Evolutionary conservation across 129 eudicot species (phyloP).

Genomic region (Artemisia tridentata): DNA sequence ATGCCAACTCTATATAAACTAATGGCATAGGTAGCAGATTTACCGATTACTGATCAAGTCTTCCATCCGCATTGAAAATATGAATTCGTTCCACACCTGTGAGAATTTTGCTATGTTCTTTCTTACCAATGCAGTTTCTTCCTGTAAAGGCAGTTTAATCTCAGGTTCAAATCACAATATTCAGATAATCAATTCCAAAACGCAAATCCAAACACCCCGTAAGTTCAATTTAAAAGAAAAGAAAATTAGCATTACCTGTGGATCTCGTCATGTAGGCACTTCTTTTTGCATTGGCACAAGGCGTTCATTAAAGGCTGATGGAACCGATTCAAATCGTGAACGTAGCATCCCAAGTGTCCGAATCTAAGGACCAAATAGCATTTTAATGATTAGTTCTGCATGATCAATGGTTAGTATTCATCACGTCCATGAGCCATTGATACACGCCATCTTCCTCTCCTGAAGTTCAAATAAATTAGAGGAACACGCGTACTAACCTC

Average conservation of each 20-base stretch:
- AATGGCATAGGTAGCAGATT: conserved; percentile 15
- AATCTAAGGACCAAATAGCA: conserved; percentile 45
- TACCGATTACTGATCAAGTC: conserved; percentile 88
- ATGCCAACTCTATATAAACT: not conserved
- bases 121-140: conserved; percentile 49
- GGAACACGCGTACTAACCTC: conserved; percentile 64
- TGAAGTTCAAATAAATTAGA: conserved; percentile 10
- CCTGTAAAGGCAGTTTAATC: conserved; percentile 29
- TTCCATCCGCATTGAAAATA: conserved; percentile 83
- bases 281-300: conserved; percentile 70
- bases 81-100: conserved; percentile 97
- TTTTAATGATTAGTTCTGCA: not conserved
- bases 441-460: conserved; percentile 4
- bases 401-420: not conserved
- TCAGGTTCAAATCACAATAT: no score
- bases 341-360: conserved; percentile 99
- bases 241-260: conserved; percentile 34
- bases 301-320: conserved; percentile 77
- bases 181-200: no score
- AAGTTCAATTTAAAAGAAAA: conserved; percentile 17
- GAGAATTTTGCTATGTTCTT: conserved; percentile 88
- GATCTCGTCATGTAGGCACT: conserved; percentile 34
- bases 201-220: no score
- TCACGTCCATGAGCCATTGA: not conserved
- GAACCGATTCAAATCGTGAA: conserved; percentile 93